Evolutionary conservation across 352 stramenopile genomes (phyloP), one percentile per base, ranked within the genome.

Genomic region (Globisporangium apiculatum): DNA sequence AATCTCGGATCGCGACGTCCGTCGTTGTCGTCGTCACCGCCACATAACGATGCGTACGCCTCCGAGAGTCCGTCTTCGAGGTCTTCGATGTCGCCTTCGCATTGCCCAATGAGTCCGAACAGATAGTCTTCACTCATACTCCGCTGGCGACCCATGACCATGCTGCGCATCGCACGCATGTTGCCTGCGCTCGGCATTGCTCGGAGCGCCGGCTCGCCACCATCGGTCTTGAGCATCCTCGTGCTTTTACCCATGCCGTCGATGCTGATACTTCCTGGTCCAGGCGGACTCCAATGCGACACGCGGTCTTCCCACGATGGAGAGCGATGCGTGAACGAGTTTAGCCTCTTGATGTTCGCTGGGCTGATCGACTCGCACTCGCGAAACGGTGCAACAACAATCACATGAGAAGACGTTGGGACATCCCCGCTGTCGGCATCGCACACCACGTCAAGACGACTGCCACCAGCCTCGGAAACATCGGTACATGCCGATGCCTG

Each of bases 41-140:
- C n/a, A 3, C 48, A 61, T 8, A 61, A 5, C 1, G 59, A 49
- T 12, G 58, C 51, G 41, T 61, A 65, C n/a, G 48, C 59, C 41
- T 65, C 53, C 7, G 59, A 65, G 8, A 65, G 45, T 7, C 59
- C 52, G 40, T 65, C 59, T 35, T 65, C 59, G 4, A 65, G 18
- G 31, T 65, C 53, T 24, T 65, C 59, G 7, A 65, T 51, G 35
- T 60, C 53, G n/a, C 59, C 59, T 10, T 58, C 48, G 24, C 59
- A 65, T 40, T 65, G 48, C n/a, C 36, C 59, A 40, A 61, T 65
- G 14, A 65, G 38, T 3, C 42, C 46, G 12, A 41, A 35, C 2
- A 61, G 18, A 15, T 65, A 65, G 8, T 65, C 59, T 48, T 65
- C 59, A 37, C 54, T 61, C 53, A 65, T 61, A 40, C 59, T 65